A percentile compares a stretch with the other conserved stretches of the same genome.
Conservation (phyloP, 179 eudicot genomes). For the Beta corolliflora region DNA sequence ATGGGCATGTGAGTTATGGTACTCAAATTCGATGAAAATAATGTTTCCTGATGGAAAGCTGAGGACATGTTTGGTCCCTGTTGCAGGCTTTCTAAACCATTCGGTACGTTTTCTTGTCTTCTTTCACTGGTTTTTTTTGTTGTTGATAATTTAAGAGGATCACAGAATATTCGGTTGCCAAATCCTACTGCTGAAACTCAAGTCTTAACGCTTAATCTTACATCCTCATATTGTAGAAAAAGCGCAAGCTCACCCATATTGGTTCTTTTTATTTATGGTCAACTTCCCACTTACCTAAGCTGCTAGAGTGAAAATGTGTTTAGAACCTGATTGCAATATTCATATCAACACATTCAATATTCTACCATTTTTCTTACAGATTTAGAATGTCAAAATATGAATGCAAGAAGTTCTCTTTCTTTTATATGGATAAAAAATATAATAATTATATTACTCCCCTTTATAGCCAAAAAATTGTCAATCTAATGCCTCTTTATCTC, state of each 20-base stretch:
- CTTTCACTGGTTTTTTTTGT: background rate
- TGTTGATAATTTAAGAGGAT: background rate
- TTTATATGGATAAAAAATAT: background rate
- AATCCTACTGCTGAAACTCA: background rate
- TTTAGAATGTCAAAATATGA: background rate
- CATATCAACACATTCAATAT: background rate
- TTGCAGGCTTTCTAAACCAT: slow-evolving; percentile 96
- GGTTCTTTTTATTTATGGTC: background rate
- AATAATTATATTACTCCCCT: background rate
- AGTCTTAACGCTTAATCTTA: background rate
- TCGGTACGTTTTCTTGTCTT: slow-evolving; percentile 52
- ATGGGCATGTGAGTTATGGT: slow-evolving; percentile 99
- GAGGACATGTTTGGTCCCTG: slow-evolving; percentile 77
- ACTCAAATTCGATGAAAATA: slow-evolving; percentile 93
- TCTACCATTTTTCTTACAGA: background rate
- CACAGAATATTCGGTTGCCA: background rate
- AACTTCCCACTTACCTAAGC: background rate
- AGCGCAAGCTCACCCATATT: background rate
- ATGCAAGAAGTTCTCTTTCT: background rate
- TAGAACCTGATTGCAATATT: too few species aligned
- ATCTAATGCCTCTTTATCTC: background rate
- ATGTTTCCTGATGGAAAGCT: slow-evolving; percentile 78
- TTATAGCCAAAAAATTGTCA: background rate
- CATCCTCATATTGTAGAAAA: background rate
- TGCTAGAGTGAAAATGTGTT: too few species aligned